Conservation (phyloP, 768 basidiomycete species). For the Ramaria rubella region DNA sequence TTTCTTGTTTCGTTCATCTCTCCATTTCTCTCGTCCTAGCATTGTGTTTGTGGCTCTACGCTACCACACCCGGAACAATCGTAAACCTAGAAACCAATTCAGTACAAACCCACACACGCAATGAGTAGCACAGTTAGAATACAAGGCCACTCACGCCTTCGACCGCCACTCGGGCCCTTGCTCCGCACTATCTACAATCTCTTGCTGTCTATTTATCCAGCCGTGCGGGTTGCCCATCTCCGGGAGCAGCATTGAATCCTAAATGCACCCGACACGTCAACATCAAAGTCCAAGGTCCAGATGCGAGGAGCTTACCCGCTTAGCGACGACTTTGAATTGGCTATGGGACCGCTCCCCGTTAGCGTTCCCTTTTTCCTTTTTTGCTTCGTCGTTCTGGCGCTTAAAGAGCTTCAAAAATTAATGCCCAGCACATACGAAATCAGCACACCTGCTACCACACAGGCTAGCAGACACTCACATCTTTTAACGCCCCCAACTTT, state of each 20-base stretch:
- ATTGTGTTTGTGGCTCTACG: neutral
- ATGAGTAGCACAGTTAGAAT: neutral
- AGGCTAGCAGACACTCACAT: conserved; percentile 17
- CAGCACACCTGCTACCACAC: neutral
- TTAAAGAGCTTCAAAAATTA: conserved; percentile 45
- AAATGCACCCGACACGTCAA: neutral
- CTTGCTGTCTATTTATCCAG: conserved; percentile 57
- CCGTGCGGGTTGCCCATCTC: conserved; percentile 60
- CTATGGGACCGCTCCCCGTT: conserved; percentile 38
- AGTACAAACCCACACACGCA: neutral
- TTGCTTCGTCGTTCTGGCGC: conserved; percentile 45
- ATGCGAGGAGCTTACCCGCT: conserved; percentile 29
- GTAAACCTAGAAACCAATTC: conserved; percentile 10
- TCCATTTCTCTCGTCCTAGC: neutral
- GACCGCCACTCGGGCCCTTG: conserved; percentile 49
- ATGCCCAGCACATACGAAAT: neutral
- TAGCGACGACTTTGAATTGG: conserved; percentile 80
- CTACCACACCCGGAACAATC: conserved; percentile 8
- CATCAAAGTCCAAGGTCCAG: neutral
- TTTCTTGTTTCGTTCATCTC: neutral
- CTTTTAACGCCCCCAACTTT: conserved; percentile 46
- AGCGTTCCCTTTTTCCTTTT: conserved; percentile 18
- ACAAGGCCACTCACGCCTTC: conserved; percentile 34
- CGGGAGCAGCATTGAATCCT: conserved; percentile 53
- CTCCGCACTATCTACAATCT: conserved; percentile 37